A percentile compares a stretch with the other conserved stretches of the same genome.
phyloP scores from a whole-genome alignment of 169 alveolate genomes.

The Cryptosporidium felis region DNA sequence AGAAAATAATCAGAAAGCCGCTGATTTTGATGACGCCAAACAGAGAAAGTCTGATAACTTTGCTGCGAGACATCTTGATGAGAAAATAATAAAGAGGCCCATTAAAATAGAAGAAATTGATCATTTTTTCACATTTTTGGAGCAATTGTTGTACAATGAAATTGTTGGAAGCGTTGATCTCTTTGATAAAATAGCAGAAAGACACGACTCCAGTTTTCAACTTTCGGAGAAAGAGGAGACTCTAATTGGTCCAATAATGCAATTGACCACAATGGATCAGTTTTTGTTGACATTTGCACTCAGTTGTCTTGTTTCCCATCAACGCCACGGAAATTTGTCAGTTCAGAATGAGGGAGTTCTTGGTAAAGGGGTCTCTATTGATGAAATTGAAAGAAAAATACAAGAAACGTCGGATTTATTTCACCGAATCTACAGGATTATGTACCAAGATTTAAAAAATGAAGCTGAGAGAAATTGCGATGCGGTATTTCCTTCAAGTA shows the following conservation, averaged over 20 bases:
- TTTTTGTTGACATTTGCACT: constrained; percentile 50
- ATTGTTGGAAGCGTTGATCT: not conserved
- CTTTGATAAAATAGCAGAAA: constrained; percentile 5
- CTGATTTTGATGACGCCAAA: not conserved
- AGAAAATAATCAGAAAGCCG: not conserved
- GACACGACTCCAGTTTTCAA: constrained; percentile 16
- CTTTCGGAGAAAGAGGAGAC: constrained; percentile 12
- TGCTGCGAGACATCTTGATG: not conserved
- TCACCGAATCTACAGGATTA: constrained; percentile 55
- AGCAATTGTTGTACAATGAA: constrained; percentile 44
- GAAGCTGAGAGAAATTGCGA: not conserved
- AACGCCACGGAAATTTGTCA: not conserved
- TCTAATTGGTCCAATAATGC: constrained; percentile 24
- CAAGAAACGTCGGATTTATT: not conserved
- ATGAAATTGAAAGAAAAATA: not conserved
- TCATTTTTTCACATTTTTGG: constrained; percentile 48
- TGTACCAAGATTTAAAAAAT: constrained; percentile 58
- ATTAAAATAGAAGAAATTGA: constrained; percentile 10
- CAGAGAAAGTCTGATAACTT: not conserved
- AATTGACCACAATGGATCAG: constrained; percentile 47
- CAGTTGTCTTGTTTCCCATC: constrained; percentile 31
- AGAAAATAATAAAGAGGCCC: not conserved
- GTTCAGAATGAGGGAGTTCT: constrained; percentile 15
- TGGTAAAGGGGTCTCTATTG: constrained; percentile 39
- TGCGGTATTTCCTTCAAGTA: not conserved